Conservation (phyloP, 2,329 filamentous ascomycete species). For the Epichloe typhina region DNA sequence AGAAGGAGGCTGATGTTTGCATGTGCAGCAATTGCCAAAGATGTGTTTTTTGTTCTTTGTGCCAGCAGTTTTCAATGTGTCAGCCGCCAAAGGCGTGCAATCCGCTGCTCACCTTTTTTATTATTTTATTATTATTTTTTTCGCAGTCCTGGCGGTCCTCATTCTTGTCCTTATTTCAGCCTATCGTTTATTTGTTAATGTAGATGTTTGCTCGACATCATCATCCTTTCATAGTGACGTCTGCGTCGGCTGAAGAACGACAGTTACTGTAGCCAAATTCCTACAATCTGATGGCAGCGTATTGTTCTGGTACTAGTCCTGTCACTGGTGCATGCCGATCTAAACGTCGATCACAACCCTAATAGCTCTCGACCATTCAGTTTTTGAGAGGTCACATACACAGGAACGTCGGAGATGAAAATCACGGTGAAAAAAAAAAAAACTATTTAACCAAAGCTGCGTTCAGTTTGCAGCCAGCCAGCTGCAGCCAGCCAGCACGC, state of each 20-base stretch:
- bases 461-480: too few species aligned
- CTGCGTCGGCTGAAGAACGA: too few species aligned
- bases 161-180: constrained; percentile 1
- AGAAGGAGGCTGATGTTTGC: background rate
- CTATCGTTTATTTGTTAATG: constrained; percentile 1
- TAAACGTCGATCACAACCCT: background rate
- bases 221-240: background rate
- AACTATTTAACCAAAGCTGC: too few species aligned
- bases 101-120: constrained; percentile 2
- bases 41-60: constrained; percentile 1
- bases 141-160: background rate
- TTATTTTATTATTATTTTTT: background rate
- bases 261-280: too few species aligned
- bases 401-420: background rate
- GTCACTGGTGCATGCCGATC: background rate
- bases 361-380: too few species aligned
- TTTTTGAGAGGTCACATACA: background rate
- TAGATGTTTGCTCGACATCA: constrained; percentile 2
- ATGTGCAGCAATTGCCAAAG: background rate
- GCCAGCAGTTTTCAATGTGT: constrained; percentile 7
- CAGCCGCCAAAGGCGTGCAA: constrained; percentile 10
- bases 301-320: background rate
- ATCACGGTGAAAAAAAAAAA: too few species aligned
- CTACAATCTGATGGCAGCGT: too few species aligned
- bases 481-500: too few species aligned